These are phyloP conservation scores for sweet orange (Citrus sinensis) DNA, from an alignment of 345 rosid species.

Conservation along the genomic window DVS_A1.0 CM039162.1:21424501-21425000, in stretches of 20 bases:
- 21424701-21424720: neutral
- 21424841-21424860: conserved; percentile 55
- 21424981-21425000: conserved; percentile 75
- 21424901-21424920: conserved; percentile 80
- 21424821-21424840: conserved; percentile 62
- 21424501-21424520: neutral
- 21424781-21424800: conserved; percentile 10
- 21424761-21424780: neutral
- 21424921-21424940: conserved; percentile 66
- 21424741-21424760: neutral
- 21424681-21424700: no score
- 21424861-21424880: conserved; percentile 50
- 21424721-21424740: neutral
- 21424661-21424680: neutral
- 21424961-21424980: conserved; percentile 77
- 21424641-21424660: neutral
- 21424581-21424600: neutral
- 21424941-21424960: conserved; percentile 97
- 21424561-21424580: neutral
- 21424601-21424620: neutral
- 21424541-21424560: neutral
- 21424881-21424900: conserved; percentile 80
- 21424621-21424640: neutral
- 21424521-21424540: neutral
- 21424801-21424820: conserved; percentile 22